phyloP scores from a whole-genome alignment of 139 green algal genomes.

The Limnomonas spitsbergensis region DNA sequence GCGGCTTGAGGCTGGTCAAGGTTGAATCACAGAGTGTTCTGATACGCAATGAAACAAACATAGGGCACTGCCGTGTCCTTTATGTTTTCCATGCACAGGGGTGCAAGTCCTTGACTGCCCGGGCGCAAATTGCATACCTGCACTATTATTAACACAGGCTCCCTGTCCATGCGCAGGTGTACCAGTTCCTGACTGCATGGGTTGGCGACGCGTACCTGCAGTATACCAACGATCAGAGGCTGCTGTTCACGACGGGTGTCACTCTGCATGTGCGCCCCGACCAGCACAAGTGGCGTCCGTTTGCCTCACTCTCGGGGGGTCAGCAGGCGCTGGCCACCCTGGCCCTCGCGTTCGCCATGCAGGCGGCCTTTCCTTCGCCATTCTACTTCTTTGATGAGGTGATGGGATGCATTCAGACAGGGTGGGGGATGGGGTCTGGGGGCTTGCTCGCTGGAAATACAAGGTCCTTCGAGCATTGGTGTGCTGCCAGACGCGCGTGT shows the following conservation, averaged over 20 bases:
- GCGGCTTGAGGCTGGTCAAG: too few species aligned
- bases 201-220: constrained; percentile 13
- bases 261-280: constrained; percentile 67
- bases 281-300: constrained; percentile 60
- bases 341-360: constrained; percentile 70
- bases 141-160: too few species aligned
- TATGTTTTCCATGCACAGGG: too few species aligned
- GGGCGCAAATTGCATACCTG: too few species aligned
- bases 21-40: too few species aligned
- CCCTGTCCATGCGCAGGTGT: constrained; percentile 16
- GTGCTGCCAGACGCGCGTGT: too few species aligned
- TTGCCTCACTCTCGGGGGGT: constrained; percentile 63
- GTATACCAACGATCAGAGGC: constrained; percentile 47
- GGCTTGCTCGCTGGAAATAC: too few species aligned
- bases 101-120: too few species aligned
- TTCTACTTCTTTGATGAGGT: constrained; percentile 91
- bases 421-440: background rate
- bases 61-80: too few species aligned
- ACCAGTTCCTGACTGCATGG: constrained; percentile 4
- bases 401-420: background rate
- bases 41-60: too few species aligned
- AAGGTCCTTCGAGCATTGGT: too few species aligned
- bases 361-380: constrained; percentile 69
- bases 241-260: constrained; percentile 62
- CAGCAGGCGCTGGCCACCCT: constrained; percentile 79